Conservation (phyloP, 139 green algal genomes). For the Coccomyxa sp. region DNA sequence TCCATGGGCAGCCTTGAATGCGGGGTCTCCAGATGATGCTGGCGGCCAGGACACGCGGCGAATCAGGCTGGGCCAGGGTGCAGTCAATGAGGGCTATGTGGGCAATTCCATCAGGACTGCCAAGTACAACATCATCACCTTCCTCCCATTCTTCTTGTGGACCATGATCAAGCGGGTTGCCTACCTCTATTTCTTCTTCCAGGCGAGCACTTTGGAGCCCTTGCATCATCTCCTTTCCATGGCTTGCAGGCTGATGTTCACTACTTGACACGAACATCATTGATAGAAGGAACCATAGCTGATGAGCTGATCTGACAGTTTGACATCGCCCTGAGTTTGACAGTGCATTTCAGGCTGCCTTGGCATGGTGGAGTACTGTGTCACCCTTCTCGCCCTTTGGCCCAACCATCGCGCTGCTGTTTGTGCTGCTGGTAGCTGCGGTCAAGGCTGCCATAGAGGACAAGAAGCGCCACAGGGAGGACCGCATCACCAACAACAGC, state of each 20-base stretch:
- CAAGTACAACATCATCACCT: slow-evolving; percentile 79
- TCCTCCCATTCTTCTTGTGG: slow-evolving; percentile 71
- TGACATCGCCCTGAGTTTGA: background rate
- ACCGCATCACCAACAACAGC: slow-evolving; percentile 53
- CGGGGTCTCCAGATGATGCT: too few species aligned
- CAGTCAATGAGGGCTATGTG: background rate
- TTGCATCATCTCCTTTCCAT: background rate
- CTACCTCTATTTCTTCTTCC: slow-evolving; percentile 81
- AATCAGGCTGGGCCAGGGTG: background rate
- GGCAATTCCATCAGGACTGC: slow-evolving; percentile 60
- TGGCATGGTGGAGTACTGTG: slow-evolving; percentile 49
- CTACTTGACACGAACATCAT: background rate
- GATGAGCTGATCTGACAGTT: background rate
- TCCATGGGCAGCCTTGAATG: too few species aligned
- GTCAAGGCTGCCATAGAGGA: slow-evolving; percentile 62
- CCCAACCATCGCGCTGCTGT: slow-evolving; percentile 47
- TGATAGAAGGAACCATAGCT: background rate
- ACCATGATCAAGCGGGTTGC: slow-evolving; percentile 67
- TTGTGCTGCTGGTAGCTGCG: slow-evolving; percentile 54
- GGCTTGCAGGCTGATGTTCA: background rate
- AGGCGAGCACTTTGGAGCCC: slow-evolving; percentile 5
- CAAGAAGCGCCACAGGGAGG: slow-evolving; percentile 51
- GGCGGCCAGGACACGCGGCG: too few species aligned
- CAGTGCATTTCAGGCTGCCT: slow-evolving; percentile 25
- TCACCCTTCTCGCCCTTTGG: slow-evolving; percentile 48